Percentiles rank a stretch among this genome's conserved stretches.
Conservation (phyloP, 805 yeast species). For the Wickerhamomyces chaumierensis region DNA sequence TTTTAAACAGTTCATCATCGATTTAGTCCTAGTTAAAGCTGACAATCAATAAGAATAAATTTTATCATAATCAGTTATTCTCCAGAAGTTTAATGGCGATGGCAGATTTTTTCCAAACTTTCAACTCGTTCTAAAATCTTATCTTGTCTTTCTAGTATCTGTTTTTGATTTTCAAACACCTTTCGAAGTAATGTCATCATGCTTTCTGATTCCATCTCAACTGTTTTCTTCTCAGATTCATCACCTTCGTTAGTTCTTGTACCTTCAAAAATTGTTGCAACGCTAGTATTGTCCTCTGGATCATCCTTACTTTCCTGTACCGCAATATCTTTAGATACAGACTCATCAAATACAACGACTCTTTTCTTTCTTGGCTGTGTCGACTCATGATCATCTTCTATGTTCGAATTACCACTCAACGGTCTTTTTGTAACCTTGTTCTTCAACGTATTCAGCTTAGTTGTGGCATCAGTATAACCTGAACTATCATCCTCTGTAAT, state of each 20-base stretch:
- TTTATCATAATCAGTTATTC: too few species aligned
- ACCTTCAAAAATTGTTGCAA: too few species aligned
- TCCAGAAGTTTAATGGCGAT: too few species aligned
- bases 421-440: background rate
- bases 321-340: too few species aligned
- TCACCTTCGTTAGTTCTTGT: too few species aligned
- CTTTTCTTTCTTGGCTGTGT: background rate
- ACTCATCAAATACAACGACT: background rate
- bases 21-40: too few species aligned
- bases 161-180: background rate
- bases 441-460: background rate
- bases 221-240: too few species aligned
- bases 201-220: too few species aligned
- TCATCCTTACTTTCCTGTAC: too few species aligned
- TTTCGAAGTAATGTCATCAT: background rate
- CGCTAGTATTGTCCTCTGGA: too few species aligned
- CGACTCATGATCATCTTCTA: background rate
- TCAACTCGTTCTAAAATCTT: background rate
- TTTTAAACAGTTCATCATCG: too few species aligned
- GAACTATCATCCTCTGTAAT: background rate
- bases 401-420: background rate
- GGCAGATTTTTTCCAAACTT: background rate
- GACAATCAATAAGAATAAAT: too few species aligned
- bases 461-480: background rate
- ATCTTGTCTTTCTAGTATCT: background rate